Evolutionary conservation across 176 grass and related monocot species (phyloP).

Genomic region (Bromus sterilis): DNA sequence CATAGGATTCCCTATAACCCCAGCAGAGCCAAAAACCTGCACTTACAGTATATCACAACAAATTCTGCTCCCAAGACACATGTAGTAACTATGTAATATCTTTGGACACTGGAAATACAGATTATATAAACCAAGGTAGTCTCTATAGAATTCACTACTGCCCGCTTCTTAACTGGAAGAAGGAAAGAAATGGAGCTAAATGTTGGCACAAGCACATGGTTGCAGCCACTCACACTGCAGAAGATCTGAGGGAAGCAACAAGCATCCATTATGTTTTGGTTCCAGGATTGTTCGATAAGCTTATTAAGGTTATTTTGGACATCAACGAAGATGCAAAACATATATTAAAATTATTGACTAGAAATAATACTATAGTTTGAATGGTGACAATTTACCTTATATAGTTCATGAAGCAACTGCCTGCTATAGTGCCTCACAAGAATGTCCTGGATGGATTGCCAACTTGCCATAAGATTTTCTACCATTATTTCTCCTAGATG

Average conservation of each 20-base stretch:
- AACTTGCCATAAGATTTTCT: conserved; percentile 94
- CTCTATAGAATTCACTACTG: not conserved
- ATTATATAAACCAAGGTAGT: not conserved
- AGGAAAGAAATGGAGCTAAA: not conserved
- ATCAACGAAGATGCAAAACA: not conserved
- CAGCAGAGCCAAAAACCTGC: conserved; percentile 94
- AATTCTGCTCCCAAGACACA: conserved; percentile 1
- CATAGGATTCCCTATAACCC: conserved; percentile 95
- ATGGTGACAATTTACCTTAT: conserved; percentile 60
- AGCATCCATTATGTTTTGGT: not conserved
- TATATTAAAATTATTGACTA: not conserved
- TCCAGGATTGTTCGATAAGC: not conserved
- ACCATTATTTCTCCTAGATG: conserved; percentile 72
- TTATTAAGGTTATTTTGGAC: conserved; percentile 16
- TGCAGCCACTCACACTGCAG: not conserved
- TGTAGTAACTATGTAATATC: not conserved
- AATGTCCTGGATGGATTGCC: conserved; percentile 89
- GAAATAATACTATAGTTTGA: conserved; percentile 7
- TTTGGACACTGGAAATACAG: not conserved
- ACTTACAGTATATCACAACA: conserved; percentile 1
- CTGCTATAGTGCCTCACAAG: conserved; percentile 86
- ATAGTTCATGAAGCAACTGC: conserved; percentile 94
- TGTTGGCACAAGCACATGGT: not conserved
- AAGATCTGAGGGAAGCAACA: not conserved
- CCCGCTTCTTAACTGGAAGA: not conserved